phyloP scores from a whole-genome alignment of 257 asterid genomes.

The Perilla frutescens region DNA sequence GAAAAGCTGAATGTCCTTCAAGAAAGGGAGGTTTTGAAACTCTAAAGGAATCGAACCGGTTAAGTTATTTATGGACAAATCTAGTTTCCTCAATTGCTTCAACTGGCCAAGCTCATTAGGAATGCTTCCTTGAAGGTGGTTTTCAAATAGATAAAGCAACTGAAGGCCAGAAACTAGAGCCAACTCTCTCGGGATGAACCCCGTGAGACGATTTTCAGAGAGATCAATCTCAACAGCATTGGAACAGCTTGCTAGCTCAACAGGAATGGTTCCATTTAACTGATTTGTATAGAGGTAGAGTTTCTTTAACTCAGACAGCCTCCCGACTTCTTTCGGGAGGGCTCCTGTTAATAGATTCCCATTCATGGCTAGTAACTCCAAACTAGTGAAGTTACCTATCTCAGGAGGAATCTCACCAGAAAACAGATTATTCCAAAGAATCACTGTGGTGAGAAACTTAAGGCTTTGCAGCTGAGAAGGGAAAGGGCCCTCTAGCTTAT shows the following conservation, averaged over 20 bases:
- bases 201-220: constrained; percentile 72
- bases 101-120: constrained; percentile 66
- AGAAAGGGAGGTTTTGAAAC: constrained; percentile 62
- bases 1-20: constrained; percentile 74
- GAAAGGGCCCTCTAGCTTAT: constrained; percentile 66
- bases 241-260: constrained; percentile 63
- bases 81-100: constrained; percentile 56
- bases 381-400: constrained; percentile 68
- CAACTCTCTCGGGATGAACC: constrained; percentile 60
- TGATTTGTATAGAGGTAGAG: constrained; percentile 72
- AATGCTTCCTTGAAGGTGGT: constrained; percentile 62
- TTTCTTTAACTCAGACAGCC: constrained; percentile 48
- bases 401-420: constrained; percentile 73
- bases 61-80: constrained; percentile 75
- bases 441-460: constrained; percentile 51
- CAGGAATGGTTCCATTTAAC: constrained; percentile 75
- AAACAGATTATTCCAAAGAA: constrained; percentile 70
- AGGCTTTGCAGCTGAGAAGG: constrained; percentile 68
- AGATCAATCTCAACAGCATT: constrained; percentile 75
- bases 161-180: constrained; percentile 54
- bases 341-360: constrained; percentile 63
- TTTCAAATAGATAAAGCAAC: constrained; percentile 79
- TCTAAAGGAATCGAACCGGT: constrained; percentile 73
- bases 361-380: constrained; percentile 73
- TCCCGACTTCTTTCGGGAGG: constrained; percentile 74